Conservation (phyloP, 352 stramenopile species). For the Pythium angustatum region DNA sequence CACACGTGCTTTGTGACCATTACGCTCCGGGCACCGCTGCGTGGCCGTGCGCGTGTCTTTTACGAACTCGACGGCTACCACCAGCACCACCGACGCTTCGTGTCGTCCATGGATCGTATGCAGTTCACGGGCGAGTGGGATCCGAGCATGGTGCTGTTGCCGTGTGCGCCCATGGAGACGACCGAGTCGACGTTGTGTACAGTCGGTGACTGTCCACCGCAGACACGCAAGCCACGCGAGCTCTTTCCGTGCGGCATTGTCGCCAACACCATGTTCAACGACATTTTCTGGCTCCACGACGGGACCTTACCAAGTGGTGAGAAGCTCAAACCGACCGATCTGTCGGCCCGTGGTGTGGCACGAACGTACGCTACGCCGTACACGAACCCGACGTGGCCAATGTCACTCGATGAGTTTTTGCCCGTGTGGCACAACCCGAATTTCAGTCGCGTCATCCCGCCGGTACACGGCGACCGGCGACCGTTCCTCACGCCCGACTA, state of each 20-base stretch:
- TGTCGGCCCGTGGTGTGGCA: slow-evolving; percentile 48
- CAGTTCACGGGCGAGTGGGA: slow-evolving; percentile 70
- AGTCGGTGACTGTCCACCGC: slow-evolving; percentile 36
- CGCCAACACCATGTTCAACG: slow-evolving; percentile 83
- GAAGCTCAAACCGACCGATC: slow-evolving; percentile 37
- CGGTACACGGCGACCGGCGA: slow-evolving; percentile 21
- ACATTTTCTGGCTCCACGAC: slow-evolving; percentile 83
- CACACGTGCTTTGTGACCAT: slow-evolving; percentile 73
- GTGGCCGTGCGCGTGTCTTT: slow-evolving; percentile 42
- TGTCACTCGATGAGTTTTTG: slow-evolving; percentile 41
- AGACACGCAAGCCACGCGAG: slow-evolving; percentile 35
- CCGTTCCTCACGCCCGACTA: slow-evolving; percentile 57
- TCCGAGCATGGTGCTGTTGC: slow-evolving; percentile 35
- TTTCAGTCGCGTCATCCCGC: slow-evolving; percentile 71
- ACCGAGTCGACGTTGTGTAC: slow-evolving; percentile 41
- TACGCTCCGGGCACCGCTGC: slow-evolving; percentile 50
- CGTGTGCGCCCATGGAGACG: slow-evolving; percentile 54
- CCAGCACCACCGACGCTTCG: slow-evolving; percentile 76
- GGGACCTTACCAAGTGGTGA: slow-evolving; percentile 47
- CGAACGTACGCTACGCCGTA: slow-evolving; percentile 52
- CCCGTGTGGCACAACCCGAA: slow-evolving; percentile 76
- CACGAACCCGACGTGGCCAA: slow-evolving; percentile 58
- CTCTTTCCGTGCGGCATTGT: slow-evolving; percentile 76
- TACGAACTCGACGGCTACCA: slow-evolving; percentile 70
- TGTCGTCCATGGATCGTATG: slow-evolving; percentile 62